phyloP scores from a whole-genome alignment of 306 rosid genomes.

The Aeschynomene evenia region DNA sequence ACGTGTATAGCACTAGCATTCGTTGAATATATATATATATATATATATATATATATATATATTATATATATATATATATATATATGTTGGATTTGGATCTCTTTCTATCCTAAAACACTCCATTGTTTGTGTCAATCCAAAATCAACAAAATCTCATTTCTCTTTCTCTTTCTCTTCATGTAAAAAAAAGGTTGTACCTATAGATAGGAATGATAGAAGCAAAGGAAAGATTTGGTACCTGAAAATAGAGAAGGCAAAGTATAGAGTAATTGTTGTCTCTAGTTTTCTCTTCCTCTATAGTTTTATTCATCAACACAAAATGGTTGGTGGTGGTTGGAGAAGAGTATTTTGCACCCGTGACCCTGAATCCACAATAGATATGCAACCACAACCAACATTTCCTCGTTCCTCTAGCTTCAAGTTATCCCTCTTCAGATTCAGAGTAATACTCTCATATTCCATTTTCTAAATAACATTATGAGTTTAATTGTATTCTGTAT shows the following conservation, averaged over 20 bases:
- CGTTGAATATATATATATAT: too few relatives aligned
- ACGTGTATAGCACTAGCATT: too few relatives aligned
- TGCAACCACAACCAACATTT: constrained; percentile 54
- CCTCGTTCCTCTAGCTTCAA: constrained; percentile 67
- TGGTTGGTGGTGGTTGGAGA: constrained; percentile 86
- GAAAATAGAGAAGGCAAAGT: background rate
- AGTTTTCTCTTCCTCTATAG: background rate
- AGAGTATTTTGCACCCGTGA: constrained; percentile 75
- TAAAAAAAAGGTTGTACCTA: background rate
- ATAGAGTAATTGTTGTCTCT: background rate
- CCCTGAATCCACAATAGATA: constrained; percentile 38
- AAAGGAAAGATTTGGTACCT: too few relatives aligned
- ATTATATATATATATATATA: too few relatives aligned
- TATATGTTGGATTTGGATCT: too few relatives aligned
- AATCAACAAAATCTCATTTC: background rate
- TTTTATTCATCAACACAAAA: background rate
- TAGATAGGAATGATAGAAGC: background rate
- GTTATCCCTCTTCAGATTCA: constrained; percentile 65
- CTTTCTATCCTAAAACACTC: too few relatives aligned
- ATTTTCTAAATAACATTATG: too few relatives aligned
- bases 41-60: too few relatives aligned
- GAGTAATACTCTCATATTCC: constrained; percentile 30
- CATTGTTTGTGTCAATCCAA: too few relatives aligned
- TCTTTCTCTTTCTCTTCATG: background rate
- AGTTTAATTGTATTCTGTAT: too few relatives aligned